Conservation (phyloP, 2,329 filamentous ascomycete species). For the Xylariaceae sp. region DNA sequence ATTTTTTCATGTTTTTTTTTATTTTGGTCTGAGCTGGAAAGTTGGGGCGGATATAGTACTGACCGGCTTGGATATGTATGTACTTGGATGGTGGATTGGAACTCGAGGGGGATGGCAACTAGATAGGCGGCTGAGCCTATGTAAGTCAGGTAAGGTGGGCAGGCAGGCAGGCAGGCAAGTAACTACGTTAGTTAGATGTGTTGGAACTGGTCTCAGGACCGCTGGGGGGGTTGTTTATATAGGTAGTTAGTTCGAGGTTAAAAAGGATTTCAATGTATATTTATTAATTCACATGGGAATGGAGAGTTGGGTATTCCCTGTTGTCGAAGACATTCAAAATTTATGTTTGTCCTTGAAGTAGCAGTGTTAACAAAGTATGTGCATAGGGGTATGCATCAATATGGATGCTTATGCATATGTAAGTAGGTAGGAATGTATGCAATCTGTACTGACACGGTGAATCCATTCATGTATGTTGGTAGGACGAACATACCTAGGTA, state of each 20-base stretch:
- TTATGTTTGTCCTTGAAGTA: neutral
- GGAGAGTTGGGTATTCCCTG: neutral
- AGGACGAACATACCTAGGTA: too few species aligned
- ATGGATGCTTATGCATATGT: too few species aligned
- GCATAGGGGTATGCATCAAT: too few species aligned
- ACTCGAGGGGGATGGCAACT: conserved; percentile 4
- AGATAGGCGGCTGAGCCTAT: conserved; percentile 9
- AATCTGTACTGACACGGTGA: too few species aligned
- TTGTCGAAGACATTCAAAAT: neutral
- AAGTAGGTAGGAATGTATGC: too few species aligned
- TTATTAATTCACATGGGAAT: neutral
- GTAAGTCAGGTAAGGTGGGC: conserved; percentile 6
- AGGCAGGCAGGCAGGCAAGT: conserved; percentile 13
- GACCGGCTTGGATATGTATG: too few species aligned
- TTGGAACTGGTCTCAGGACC: conserved; percentile 21
- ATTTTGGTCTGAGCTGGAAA: neutral
- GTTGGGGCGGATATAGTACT: neutral
- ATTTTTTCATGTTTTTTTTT: neutral
- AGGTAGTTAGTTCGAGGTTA: conserved; percentile 11
- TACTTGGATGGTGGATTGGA: neutral
- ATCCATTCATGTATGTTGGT: too few species aligned
- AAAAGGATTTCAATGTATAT: conserved; percentile 2
- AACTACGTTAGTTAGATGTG: conserved; percentile 10
- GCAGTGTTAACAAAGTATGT: too few species aligned
- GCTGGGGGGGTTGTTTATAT: conserved; percentile 2